Evolutionary conservation across 495 filamentous ascomycete species (phyloP), one percentile per base, ranked within the genome.

Genomic region (Aeminium ludgeri): DNA sequence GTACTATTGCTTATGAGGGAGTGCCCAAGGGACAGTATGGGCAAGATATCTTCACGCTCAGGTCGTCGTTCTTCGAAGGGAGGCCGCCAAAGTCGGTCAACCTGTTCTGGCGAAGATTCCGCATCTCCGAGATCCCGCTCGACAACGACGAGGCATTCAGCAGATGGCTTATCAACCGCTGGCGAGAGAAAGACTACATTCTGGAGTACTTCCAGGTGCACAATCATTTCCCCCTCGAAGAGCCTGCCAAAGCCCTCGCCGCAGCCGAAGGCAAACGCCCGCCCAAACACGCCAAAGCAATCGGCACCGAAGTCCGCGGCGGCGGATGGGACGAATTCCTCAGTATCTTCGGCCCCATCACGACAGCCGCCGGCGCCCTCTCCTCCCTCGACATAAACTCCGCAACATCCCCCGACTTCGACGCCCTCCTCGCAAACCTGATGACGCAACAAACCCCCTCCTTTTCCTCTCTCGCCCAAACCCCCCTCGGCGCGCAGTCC

Each of bases 151-250:
- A 50, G 33, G 58, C 53, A 0, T 64, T 64, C 37, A 55, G 55
- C 13, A 41, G 56, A 15, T 64, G 60, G 60, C 43, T 64, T 15
- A 46, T 46, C 6, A 60, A 62, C 34, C 57, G 60, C 3, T 64
- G 60, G 60, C 44, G 57, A 25, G 60, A 64, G 43, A 64, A 64
- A 38, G 60, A 64, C 45, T 57, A 60, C 23, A 49, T 64, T 32
- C 50, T 64, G 3, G 60, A 64, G 39, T 54, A 58, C 41, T 64
- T 50, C 46, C 36, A 36, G 10, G 52, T 50, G 6, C 52, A 50
- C 41, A 44, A 42, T 25, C 52, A 51, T 1, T 64, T 64, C 35
- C 60, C 60, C 7, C 53, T 55, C 2, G 55, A 56, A 15, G 45
- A 58, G 43, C 49, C 25, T 31, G 53, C 34, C 40, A 43, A 37